Evolutionary conservation across 352 stramenopile species (phyloP), one percentile per base, ranked within the genome.

Genomic region (Blastocystis sp.): DNA sequence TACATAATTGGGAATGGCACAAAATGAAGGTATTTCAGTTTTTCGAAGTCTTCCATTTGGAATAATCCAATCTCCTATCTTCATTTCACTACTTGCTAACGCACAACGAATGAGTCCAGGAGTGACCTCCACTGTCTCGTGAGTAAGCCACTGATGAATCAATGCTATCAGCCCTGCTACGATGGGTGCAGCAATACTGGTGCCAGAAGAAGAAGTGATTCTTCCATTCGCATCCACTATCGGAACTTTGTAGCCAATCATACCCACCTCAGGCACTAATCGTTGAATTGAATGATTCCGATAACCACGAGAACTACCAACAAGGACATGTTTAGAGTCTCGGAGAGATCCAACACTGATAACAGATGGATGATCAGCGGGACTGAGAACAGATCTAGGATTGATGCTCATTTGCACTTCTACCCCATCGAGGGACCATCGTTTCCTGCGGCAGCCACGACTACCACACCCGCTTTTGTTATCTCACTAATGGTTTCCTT

Each of bases 371-470:
- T 69, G 59, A 39, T 69, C 59, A 39, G 59, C 59, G 5, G 59
- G 59, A 21, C 27, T 46, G 5, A 69, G 59, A 14, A 69, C 59
- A 21, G 59, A 69, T n/a, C 59, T 19, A 35, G 3, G 3, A 39
- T 61, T 7, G 12, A 61, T 32, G 12, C 19, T 14, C 19, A 61
- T n/a, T 14, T 32, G 3, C 2, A 61, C 19, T 5, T 32, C 5
- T 61, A 61, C 54, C 54, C 54, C 27, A 32, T 32, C 12, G 59
- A 43, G 37, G 59, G 59, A 69, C 59, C 59, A 69, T 69, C 59
- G 24, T 69, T 69, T 69, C 59, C 59, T 69, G 59, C 59, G 11
- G 59, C 59, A 1, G 24, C 59, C 5, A 69, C 24, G 5, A 69
- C 12, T 16, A 69, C 27, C 27, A 46, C 11, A 35, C 32, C 24